Evolutionary conservation across 257 asterid species (phyloP), one percentile per base, ranked within the genome.

Genomic region (Solanum gandarillasii): DNA sequence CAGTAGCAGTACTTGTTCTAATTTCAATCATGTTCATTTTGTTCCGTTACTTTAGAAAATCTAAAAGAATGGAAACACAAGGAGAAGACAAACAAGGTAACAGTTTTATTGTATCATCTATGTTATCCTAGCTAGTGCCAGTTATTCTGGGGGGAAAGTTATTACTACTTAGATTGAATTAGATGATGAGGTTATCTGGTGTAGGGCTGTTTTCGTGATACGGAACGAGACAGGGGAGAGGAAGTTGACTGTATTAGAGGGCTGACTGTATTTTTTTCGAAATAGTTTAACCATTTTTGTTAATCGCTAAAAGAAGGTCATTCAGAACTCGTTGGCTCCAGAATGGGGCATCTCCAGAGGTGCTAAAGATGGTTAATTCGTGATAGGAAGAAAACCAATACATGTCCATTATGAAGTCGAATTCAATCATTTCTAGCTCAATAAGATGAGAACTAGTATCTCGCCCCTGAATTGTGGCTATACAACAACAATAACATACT

Each of bases 1-100:
- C 91, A 34, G 94, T 91, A 39, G 94, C 92, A 39, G 89, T 43
- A 60, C 74, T 92, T 41, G 88, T 90, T 75, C 89, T 87, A 60
- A 3, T 90, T 35, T 87, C 55, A 67, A 72, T 91, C 27, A 72
- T 95, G 86, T 83, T 91, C 86, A 86, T 92, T 70, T 88, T 89
- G 7, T 52, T 91, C 11, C 87, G 92, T 62, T 92, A 35, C 34
- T 86, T 87, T 68, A 90, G 87, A 88, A 90, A 89, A 84, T 78
- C 87, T 14, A 72, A 86, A 46, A 90, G 65, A 68, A 68, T 83
- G 83, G 87, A 65, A 91, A 71, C 83, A 36, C 41, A 84, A 84
- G 52, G 79, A 20, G 88, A 85, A 11, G 86, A 65, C 73, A 67
- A 87, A 25, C 70, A 12, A 86, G 88, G 78, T 62, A 81, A 82